Percentiles rank a stretch among this genome's conserved stretches.
Conservation (phyloP, 768 basidiomycete species). For the Dacryopinax primogenitus region DNA sequence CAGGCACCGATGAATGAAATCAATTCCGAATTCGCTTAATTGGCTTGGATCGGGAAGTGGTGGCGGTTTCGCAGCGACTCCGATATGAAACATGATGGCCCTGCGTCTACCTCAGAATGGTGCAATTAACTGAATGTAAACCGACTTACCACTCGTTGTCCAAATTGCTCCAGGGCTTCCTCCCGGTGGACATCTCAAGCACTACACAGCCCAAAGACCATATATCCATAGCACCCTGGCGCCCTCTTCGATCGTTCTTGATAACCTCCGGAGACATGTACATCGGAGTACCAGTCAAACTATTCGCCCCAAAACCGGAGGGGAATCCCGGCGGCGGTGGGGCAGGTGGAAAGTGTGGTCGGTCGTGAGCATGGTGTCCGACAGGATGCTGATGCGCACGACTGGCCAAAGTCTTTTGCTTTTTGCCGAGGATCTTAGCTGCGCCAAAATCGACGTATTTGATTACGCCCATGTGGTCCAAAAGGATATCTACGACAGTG, state of each 20-base stretch:
- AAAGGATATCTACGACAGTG: constrained; percentile 60
- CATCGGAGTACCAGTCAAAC: constrained; percentile 95
- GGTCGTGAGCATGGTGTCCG: background rate
- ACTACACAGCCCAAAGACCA: constrained; percentile 99
- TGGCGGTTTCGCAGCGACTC: constrained; percentile 91
- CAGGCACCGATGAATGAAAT: constrained; percentile 85
- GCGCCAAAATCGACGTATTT: constrained; percentile 98
- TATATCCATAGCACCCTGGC: constrained; percentile 93
- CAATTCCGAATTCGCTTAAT: constrained; percentile 76
- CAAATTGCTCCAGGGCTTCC: constrained; percentile 95
- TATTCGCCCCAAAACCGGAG: constrained; percentile 34
- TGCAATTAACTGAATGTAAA: background rate
- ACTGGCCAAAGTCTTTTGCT: constrained; percentile 57
- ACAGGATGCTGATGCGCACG: constrained; percentile 17
- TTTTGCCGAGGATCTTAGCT: constrained; percentile 87
- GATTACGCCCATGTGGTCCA: constrained; percentile 80
- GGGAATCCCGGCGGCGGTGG: background rate
- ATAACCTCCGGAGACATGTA: constrained; percentile 99
- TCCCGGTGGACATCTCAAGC: constrained; percentile 88
- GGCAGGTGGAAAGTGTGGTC: background rate
- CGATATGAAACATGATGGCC: constrained; percentile 99
- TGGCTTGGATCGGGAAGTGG: constrained; percentile 86
- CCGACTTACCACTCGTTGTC: constrained; percentile 88
- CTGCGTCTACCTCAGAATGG: constrained; percentile 31
- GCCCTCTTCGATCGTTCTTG: constrained; percentile 77